phyloP scores from a whole-genome alignment of 169 alveolate species.

The Plasmodium reichenowi region DNA sequence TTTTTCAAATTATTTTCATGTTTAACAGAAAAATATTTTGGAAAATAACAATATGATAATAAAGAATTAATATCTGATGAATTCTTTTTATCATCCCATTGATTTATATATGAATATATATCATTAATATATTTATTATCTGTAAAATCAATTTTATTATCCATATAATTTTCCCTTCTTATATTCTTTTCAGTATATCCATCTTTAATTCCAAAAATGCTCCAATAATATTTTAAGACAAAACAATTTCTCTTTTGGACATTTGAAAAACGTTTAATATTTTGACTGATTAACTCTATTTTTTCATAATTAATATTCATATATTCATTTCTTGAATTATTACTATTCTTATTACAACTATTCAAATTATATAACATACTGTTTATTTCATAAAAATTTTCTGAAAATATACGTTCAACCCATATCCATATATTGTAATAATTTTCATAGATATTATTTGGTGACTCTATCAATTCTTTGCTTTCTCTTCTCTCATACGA shows the following conservation, averaged over 20 bases:
- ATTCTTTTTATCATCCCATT: background rate
- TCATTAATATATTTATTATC: background rate
- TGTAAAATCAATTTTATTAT: background rate
- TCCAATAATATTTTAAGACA: constrained; percentile 60
- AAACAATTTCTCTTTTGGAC: constrained; percentile 48
- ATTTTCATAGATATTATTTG: constrained; percentile 34
- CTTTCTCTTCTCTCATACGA: background rate
- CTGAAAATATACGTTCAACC: constrained; percentile 55
- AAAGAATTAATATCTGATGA: background rate
- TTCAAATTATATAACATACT: constrained; percentile 21
- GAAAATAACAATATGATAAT: constrained; percentile 8
- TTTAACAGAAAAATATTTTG: background rate
- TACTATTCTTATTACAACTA: constrained; percentile 13
- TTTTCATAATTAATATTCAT: constrained; percentile 32
- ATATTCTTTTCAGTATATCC: background rate
- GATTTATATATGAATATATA: background rate
- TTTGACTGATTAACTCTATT: constrained; percentile 51
- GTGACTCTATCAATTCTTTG: constrained; percentile 3
- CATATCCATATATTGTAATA: constrained; percentile 73
- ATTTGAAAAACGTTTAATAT: constrained; percentile 41
- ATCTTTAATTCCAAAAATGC: constrained; percentile 32
- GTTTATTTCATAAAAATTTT: constrained; percentile 52
- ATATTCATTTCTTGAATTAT: background rate
- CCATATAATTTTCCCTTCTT: background rate
- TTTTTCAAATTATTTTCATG: constrained; percentile 19